These are phyloP conservation scores for Termitomyces sp. DNA, from an alignment of 768 basidiomycete genomes.

Conservation along the genomic window DNA sequence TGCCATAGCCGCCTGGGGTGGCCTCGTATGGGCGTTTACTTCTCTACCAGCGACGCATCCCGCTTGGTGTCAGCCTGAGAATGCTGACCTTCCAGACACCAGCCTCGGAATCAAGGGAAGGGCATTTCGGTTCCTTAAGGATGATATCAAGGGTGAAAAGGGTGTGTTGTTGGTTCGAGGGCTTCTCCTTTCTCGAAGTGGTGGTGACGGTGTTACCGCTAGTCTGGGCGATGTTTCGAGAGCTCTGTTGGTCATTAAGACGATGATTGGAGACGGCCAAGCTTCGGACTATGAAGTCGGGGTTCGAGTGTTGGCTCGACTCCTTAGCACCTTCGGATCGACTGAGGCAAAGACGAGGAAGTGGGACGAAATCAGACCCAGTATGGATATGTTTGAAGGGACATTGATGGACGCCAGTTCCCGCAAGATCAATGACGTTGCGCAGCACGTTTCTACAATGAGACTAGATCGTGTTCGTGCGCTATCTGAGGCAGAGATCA, in stretches of 20 bases:
- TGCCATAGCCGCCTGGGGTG: conserved; percentile 44
- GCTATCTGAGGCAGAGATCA: conserved; percentile 34
- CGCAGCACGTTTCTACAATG: conserved; percentile 23
- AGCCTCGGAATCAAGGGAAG: conserved; percentile 20
- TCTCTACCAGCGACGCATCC: conserved; percentile 11
- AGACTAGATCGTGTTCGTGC: conserved; percentile 21
- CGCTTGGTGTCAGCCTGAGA: conserved; percentile 22
- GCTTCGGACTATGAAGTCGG: conserved; percentile 25
- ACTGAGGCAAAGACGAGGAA: neutral
- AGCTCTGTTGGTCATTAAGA: conserved; percentile 30
- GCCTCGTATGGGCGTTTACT: conserved; percentile 53
- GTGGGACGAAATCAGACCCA: conserved; percentile 20
- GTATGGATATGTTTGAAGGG: conserved; percentile 40
- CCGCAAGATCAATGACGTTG: conserved; percentile 18
- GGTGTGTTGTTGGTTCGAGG: conserved; percentile 34
- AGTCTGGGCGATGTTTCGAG: conserved; percentile 21
- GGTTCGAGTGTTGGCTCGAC: conserved; percentile 27
- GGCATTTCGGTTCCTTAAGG: conserved; percentile 38
- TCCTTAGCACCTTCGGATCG: conserved; percentile 28
- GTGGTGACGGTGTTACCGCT: neutral
- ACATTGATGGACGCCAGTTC: conserved; percentile 26
- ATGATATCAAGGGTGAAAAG: conserved; percentile 42
- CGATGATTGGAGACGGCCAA: conserved; percentile 28
- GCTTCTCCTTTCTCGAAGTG: conserved; percentile 26
- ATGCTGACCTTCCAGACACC: conserved; percentile 13